Percentiles rank a stretch among this genome's conserved stretches.
phyloP scores from a whole-genome alignment of 495 filamentous ascomycete genomes.

The Penicillium fimorum region DNA sequence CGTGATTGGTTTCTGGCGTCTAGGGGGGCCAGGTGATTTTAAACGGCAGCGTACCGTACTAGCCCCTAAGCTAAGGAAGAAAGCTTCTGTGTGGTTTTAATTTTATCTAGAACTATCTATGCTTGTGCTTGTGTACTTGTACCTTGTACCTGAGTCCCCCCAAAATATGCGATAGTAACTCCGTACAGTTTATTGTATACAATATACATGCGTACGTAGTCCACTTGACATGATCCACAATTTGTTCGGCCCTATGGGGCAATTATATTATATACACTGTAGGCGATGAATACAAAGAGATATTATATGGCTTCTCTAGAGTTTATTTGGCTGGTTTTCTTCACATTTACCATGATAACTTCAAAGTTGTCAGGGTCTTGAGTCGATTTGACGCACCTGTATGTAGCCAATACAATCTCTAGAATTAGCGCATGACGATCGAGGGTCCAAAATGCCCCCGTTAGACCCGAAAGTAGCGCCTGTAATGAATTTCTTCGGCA shows the following conservation, averaged over 20 bases:
- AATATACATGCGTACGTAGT: not conserved
- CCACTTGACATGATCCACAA: slow-evolving; percentile 7
- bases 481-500: not conserved
- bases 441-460: slow-evolving; percentile 17
- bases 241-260: not conserved
- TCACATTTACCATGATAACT: not conserved
- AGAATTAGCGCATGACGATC: slow-evolving; percentile 20
- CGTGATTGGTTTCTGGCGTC: not conserved
- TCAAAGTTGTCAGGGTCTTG: not conserved
- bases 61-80: slow-evolving; percentile 2
- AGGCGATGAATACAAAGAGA: not conserved
- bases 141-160: not conserved
- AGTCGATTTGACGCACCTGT: not conserved
- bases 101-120: slow-evolving; percentile 1
- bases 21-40: not conserved
- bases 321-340: too few relatives aligned
- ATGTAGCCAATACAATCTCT: not conserved
- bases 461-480: slow-evolving; percentile 2
- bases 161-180: not conserved
- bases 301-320: too few relatives aligned
- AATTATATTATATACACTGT: not conserved
- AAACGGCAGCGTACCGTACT: not conserved
- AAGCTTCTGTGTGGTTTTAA: slow-evolving; percentile 5
- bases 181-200: not conserved
- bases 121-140: slow-evolving; percentile 10